A percentile compares a stretch with the other conserved stretches of the same genome.
phyloP scores from a whole-genome alignment of 2,329 filamentous ascomycete species.

The Alternaria arbusti region DNA sequence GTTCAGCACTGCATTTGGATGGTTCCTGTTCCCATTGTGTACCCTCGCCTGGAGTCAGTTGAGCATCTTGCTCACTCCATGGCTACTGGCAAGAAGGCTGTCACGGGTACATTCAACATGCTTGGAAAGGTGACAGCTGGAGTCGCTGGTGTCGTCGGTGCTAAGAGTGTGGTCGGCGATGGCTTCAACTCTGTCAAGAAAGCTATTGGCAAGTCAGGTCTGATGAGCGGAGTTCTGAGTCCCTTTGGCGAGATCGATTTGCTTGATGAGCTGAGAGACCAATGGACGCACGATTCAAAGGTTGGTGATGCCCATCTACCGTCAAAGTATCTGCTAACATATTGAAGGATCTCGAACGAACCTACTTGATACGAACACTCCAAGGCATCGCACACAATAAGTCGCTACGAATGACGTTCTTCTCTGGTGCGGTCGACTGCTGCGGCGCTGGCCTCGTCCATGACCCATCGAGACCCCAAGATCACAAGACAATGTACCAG shows the following conservation, averaged over 20 bases:
- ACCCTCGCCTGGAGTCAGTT: conserved; percentile 88
- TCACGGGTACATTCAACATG: conserved; percentile 95
- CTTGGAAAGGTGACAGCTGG: conserved; percentile 94
- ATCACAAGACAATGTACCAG: conserved; percentile 99
- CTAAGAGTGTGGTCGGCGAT: conserved; percentile 88
- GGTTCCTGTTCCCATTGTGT: conserved; percentile 87
- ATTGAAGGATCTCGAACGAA: conserved; percentile 82
- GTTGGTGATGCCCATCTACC: conserved; percentile 47
- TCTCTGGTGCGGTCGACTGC: conserved; percentile 90
- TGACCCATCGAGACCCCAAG: conserved; percentile 85
- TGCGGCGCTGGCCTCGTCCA: conserved; percentile 93
- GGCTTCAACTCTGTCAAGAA: conserved; percentile 96
- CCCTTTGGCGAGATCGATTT: conserved; percentile 97
- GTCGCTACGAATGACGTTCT: conserved; percentile 93
- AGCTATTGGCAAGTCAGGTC: conserved; percentile 89
- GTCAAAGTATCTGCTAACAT: conserved; percentile 10
- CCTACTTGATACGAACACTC: conserved; percentile 92
- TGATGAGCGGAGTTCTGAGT: conserved; percentile 95
- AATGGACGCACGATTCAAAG: conserved; percentile 98
- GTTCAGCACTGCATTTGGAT: conserved; percentile 98
- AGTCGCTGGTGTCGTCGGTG: conserved; percentile 92
- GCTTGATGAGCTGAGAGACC: conserved; percentile 90
- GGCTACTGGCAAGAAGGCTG: conserved; percentile 92
- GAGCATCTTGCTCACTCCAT: conserved; percentile 91
- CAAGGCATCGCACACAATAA: conserved; percentile 96